Evolutionary conservation across 2,329 filamentous ascomycete genomes (phyloP).

Genomic region (Aspergillus pseudoterreus): DNA sequence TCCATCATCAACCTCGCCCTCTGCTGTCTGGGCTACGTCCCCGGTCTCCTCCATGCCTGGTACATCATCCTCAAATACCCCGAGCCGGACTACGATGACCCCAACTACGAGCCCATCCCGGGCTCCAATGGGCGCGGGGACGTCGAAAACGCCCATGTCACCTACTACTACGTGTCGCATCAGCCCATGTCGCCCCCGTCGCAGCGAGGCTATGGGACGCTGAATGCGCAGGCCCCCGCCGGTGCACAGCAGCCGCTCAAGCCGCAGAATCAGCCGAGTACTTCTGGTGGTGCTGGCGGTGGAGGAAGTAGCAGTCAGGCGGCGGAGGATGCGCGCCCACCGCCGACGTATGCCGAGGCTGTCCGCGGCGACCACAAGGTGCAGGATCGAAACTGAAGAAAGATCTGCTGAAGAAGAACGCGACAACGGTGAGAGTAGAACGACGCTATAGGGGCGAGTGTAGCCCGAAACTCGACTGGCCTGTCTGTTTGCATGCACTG

Average conservation of each 20-base stretch:
- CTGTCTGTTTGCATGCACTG: not conserved
- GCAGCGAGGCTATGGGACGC: conserved; percentile 39
- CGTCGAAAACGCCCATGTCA: conserved; percentile 51
- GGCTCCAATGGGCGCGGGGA: conserved; percentile 49
- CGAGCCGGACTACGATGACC: conserved; percentile 61
- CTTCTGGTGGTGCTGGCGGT: conserved; percentile 23
- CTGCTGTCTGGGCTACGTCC: conserved; percentile 72
- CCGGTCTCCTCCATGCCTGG: conserved; percentile 91
- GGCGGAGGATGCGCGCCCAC: conserved; percentile 45
- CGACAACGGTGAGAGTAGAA: not conserved
- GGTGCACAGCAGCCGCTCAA: conserved; percentile 15
- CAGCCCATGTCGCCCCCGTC: conserved; percentile 37
- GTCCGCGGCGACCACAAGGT: conserved; percentile 89
- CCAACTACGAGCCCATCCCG: conserved; percentile 60
- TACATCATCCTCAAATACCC: conserved; percentile 94
- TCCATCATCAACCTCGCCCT: conserved; percentile 94
- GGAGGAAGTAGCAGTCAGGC: conserved; percentile 28
- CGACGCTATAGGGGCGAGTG: too few relatives aligned
- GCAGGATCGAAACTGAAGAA: conserved; percentile 55
- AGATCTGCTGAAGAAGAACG: too few relatives aligned
- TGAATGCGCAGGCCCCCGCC: conserved; percentile 27
- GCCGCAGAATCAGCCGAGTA: conserved; percentile 16
- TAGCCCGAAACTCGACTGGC: too few relatives aligned
- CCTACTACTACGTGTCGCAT: conserved; percentile 71
- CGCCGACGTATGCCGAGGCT: conserved; percentile 86